Percentiles rank a stretch among this genome's conserved stretches.
These are phyloP conservation scores for Alternaria conjuncta DNA, from an alignment of 2,329 filamentous ascomycete species.

Conservation along the genomic window DNA sequence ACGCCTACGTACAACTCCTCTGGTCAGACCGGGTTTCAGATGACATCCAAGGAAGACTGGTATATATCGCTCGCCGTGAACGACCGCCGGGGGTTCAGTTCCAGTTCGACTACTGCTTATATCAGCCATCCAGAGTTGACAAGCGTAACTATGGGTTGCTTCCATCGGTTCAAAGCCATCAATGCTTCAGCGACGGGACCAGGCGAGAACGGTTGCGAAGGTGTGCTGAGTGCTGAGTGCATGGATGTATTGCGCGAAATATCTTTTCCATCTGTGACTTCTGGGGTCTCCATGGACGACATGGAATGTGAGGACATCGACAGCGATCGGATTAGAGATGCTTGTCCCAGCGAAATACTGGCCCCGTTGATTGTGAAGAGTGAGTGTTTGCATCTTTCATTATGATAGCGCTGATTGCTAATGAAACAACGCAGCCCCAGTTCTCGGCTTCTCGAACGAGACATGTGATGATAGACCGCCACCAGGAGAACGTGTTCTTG, in stretches of 20 bases:
- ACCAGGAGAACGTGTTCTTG: background rate
- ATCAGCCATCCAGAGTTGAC: background rate
- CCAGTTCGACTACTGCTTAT: background rate
- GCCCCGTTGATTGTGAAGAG: background rate
- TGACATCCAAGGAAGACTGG: background rate
- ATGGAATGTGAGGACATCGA: background rate
- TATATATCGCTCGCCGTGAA: background rate
- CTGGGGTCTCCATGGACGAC: background rate
- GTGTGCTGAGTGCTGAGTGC: background rate
- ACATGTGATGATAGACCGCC: background rate
- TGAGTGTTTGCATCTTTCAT: background rate
- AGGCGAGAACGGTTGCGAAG: background rate
- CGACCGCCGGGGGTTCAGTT: background rate
- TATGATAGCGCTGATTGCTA: background rate
- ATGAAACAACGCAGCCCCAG: background rate
- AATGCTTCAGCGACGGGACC: background rate
- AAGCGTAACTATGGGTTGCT: background rate
- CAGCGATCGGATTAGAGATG: background rate
- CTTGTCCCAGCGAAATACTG: background rate
- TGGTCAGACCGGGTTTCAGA: background rate
- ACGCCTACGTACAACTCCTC: background rate
- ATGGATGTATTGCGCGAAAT: background rate
- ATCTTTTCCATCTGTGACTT: background rate
- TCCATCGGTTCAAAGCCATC: background rate
- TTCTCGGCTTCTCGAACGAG: background rate